phyloP scores from a whole-genome alignment of 768 basidiomycete genomes.

The Kondoa subrosea region DNA sequence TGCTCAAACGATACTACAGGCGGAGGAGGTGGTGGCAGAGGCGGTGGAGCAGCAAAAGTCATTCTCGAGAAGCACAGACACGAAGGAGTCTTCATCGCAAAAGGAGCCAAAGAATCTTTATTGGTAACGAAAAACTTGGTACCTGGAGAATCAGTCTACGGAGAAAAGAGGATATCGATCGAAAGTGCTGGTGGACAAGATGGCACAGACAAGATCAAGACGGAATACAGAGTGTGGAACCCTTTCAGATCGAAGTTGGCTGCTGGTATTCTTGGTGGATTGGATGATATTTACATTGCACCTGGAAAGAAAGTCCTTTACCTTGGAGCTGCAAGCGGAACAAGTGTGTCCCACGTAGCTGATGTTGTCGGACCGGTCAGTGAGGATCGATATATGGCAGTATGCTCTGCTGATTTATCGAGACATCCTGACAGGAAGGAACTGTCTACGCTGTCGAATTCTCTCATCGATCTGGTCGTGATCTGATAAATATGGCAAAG shows the following conservation, averaged over 20 bases:
- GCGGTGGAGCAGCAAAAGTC: slow-evolving; percentile 57
- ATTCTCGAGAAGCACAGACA: slow-evolving; percentile 91
- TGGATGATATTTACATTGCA: slow-evolving; percentile 79
- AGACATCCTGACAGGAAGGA: slow-evolving; percentile 48
- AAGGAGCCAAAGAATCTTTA: slow-evolving; percentile 74
- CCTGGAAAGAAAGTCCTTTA: slow-evolving; percentile 95
- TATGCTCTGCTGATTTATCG: slow-evolving; percentile 2
- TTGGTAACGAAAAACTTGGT: slow-evolving; percentile 95
- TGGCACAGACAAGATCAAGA: slow-evolving; percentile 39
- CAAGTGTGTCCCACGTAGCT: slow-evolving; percentile 94
- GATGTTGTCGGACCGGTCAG: slow-evolving; percentile 92
- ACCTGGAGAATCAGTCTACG: slow-evolving; percentile 94
- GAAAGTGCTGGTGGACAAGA: slow-evolving; percentile 45
- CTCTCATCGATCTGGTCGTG: slow-evolving; percentile 86
- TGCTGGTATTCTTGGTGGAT: slow-evolving; percentile 84
- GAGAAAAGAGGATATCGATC: slow-evolving; percentile 88
- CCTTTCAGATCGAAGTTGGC: slow-evolving; percentile 94
- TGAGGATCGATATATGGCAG: slow-evolving; percentile 12
- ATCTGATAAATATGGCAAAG: slow-evolving; percentile 97
- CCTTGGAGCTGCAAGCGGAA: slow-evolving; percentile 93
- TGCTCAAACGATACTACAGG: not conserved
- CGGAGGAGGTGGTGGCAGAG: slow-evolving; percentile 26
- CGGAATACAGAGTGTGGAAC: slow-evolving; percentile 98
- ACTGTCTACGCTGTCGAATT: slow-evolving; percentile 98
- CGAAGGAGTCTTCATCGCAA: slow-evolving; percentile 81